These are phyloP conservation scores for Zalaria sp. DNA, from an alignment of 2,329 filamentous ascomycete genomes.

Conservation along the genomic window DNA sequence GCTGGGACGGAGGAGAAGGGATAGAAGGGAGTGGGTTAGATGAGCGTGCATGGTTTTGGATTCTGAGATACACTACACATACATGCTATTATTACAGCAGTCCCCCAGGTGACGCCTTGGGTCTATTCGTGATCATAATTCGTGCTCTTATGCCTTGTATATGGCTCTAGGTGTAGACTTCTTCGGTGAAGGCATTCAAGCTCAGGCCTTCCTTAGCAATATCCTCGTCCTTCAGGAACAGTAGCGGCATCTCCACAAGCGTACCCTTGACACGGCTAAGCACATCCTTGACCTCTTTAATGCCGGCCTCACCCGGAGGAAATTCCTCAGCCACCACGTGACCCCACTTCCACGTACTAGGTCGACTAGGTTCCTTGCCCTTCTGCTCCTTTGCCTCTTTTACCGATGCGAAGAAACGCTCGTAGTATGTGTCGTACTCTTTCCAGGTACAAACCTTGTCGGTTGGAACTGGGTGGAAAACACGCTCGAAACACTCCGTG, in stretches of 20 bases:
- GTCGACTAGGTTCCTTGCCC: conserved; percentile 14
- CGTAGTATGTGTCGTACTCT: conserved; percentile 60
- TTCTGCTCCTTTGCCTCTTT: conserved; percentile 25
- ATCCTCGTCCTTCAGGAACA: conserved; percentile 75
- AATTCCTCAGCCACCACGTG: conserved; percentile 57
- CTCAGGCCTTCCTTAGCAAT: conserved; percentile 70
- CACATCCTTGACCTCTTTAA: conserved; percentile 45
- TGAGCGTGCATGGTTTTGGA: neutral
- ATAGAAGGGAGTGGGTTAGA: neutral
- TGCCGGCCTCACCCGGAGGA: conserved; percentile 25
- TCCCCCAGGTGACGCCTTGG: no score
- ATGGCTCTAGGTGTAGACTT: conserved; percentile 20
- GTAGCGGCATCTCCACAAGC: conserved; percentile 72
- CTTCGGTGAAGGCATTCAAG: conserved; percentile 33
- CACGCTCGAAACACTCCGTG: conserved; percentile 64
- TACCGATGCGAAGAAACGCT: conserved; percentile 43
- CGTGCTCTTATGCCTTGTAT: no score
- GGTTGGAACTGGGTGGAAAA: conserved; percentile 68
- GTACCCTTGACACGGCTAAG: conserved; percentile 53
- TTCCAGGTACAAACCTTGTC: conserved; percentile 57
- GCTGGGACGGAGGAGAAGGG: neutral
- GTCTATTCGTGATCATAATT: no score
- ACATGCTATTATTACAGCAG: no score
- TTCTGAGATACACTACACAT: neutral
- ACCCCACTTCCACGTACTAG: conserved; percentile 61